These are phyloP conservation scores for Linnemannia zychae DNA, from an alignment of 192 early-diverging fungal species.

Conservation along the genomic window DNA sequence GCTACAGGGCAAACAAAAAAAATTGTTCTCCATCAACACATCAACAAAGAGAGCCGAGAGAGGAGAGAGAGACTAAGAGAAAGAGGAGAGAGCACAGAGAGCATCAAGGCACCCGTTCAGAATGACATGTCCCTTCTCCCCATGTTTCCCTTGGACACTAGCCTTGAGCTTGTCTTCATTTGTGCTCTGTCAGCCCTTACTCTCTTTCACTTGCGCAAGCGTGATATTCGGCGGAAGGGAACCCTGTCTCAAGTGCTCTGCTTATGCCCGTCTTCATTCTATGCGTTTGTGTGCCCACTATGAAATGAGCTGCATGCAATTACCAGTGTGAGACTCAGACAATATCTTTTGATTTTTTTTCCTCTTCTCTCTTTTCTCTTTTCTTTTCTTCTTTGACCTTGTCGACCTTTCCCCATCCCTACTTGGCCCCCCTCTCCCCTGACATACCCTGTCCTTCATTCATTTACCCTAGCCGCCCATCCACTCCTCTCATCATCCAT, in stretches of 20 bases:
- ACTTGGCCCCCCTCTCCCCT: neutral
- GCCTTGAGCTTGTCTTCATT: neutral
- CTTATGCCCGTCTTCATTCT: too few species aligned
- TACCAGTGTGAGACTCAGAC: too few species aligned
- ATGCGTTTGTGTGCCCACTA: too few species aligned
- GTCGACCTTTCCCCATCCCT: neutral
- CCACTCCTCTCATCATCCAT: neutral
- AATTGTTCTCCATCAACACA: too few species aligned
- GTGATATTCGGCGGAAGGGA: neutral
- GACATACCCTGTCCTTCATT: neutral
- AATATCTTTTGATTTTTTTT: neutral
- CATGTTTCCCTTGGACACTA: neutral
- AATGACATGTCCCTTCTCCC: neutral
- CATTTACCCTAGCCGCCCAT: neutral
- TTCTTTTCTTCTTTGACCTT: neutral
- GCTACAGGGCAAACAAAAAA: neutral
- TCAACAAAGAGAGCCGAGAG: constrained; percentile 1
- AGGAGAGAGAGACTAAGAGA: neutral
- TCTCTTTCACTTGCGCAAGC: neutral
- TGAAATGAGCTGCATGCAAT: neutral
- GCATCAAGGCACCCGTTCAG: too few species aligned
- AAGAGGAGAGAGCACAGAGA: neutral
- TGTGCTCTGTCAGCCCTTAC: neutral
- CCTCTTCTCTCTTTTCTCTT: neutral
- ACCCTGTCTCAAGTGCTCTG: neutral